Evolutionary conservation across 2,329 filamentous ascomycete species (phyloP).

Genomic region (Curvularia sp.): DNA sequence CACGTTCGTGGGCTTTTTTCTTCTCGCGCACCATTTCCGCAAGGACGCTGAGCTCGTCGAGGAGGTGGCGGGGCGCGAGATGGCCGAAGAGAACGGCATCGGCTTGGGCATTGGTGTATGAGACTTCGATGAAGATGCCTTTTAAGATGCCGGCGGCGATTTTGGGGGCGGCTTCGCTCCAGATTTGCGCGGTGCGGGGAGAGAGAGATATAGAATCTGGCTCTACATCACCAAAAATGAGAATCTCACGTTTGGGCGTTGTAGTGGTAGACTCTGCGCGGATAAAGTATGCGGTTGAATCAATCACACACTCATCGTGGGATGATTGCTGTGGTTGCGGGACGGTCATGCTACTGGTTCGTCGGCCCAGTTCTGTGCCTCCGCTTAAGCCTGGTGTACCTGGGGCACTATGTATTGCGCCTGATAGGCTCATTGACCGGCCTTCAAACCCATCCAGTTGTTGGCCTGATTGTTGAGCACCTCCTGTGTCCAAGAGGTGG

Average conservation of each 20-base stretch:
- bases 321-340: slow-evolving; percentile 29
- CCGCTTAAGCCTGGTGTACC: slow-evolving; percentile 44
- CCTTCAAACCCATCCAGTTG: slow-evolving; percentile 35
- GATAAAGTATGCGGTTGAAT: slow-evolving; percentile 94
- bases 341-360: slow-evolving; percentile 22
- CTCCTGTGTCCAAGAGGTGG: slow-evolving; percentile 48
- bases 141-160: slow-evolving; percentile 73
- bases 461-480: slow-evolving; percentile 30
- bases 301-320: slow-evolving; percentile 68
- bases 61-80: slow-evolving; percentile 80
- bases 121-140: slow-evolving; percentile 95
- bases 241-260: slow-evolving; percentile 66
- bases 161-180: slow-evolving; percentile 88
- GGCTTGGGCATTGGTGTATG: slow-evolving; percentile 80
- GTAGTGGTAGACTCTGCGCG: slow-evolving; percentile 65
- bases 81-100: slow-evolving; percentile 87
- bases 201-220: slow-evolving; percentile 84
- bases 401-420: slow-evolving; percentile 44
- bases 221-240: slow-evolving; percentile 96
- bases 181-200: slow-evolving; percentile 81
- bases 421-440: slow-evolving; percentile 46
- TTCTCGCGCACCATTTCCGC: slow-evolving; percentile 72
- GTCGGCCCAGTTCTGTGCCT: slow-evolving; percentile 27
- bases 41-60: slow-evolving; percentile 76
- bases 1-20: slow-evolving; percentile 43